A percentile compares a stretch with the other conserved stretches of the same genome.
Conservation (phyloP, 257 asterid genomes). For the Solanum neorickii region DNA sequence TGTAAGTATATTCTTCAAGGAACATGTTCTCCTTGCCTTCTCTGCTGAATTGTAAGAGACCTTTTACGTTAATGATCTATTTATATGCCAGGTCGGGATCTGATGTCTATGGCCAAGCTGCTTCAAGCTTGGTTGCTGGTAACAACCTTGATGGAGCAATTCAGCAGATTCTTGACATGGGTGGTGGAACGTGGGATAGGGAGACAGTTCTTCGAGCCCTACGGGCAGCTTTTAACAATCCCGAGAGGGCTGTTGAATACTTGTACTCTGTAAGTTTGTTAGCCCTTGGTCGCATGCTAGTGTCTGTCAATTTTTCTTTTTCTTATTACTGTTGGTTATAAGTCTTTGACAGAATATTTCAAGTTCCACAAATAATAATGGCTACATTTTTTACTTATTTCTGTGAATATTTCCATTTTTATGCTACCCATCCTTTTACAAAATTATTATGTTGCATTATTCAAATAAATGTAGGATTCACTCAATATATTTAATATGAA, state of each 20-base stretch:
- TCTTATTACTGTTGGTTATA: neutral
- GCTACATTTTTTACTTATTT: neutral
- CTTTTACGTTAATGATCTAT: neutral
- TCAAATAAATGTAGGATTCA: neutral
- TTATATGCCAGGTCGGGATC: constrained; percentile 30
- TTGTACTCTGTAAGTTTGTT: constrained; percentile 56
- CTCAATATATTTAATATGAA: neutral
- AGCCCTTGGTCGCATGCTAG: neutral
- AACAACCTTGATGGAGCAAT: constrained; percentile 55
- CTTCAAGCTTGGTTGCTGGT: constrained; percentile 65
- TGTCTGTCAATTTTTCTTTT: neutral
- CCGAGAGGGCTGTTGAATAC: constrained; percentile 89
- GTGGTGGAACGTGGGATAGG: constrained; percentile 87
- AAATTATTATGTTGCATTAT: neutral
- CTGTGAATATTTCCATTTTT: neutral
- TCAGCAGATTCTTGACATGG: constrained; percentile 84
- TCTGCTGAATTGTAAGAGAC: neutral
- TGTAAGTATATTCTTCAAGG: constrained; percentile 8
- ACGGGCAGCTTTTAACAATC: constrained; percentile 82
- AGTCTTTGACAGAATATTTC: neutral
- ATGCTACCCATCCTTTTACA: neutral
- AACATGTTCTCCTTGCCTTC: neutral
- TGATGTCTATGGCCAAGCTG: constrained; percentile 53
- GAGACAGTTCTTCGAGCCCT: constrained; percentile 79
- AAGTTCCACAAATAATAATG: neutral